Percentiles rank a stretch among this genome's conserved stretches.
phyloP scores from a whole-genome alignment of 352 stramenopile species.

The Saprolegnia diclina region DNA sequence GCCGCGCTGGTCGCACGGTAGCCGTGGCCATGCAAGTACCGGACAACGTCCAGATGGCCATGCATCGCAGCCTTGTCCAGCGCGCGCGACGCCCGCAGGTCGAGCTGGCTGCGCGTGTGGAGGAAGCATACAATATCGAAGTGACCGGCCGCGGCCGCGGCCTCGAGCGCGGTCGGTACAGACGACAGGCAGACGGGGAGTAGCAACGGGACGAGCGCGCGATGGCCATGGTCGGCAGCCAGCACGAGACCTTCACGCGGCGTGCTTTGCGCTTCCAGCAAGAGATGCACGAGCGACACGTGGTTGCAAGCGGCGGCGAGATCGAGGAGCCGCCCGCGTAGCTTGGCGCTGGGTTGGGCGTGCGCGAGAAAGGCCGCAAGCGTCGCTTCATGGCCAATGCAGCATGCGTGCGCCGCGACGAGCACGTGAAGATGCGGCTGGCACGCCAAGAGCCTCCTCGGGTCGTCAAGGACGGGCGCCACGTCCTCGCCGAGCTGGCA shows the following conservation, averaged over 20 bases:
- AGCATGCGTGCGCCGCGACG: background rate
- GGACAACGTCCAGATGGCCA: constrained; percentile 12
- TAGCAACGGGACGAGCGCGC: background rate
- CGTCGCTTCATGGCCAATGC: background rate
- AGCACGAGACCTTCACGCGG: background rate
- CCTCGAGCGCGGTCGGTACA: background rate
- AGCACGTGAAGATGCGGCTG: background rate
- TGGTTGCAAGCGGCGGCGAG: background rate
- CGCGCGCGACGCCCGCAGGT: background rate
- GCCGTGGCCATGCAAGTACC: background rate
- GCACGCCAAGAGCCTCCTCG: background rate
- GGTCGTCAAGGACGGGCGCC: too few relatives aligned
- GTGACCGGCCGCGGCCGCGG: background rate
- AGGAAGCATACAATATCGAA: constrained; percentile 13
- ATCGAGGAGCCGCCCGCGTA: background rate
- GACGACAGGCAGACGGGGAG: background rate
- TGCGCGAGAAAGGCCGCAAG: background rate
- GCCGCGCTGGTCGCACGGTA: background rate
- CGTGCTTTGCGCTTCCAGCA: background rate
- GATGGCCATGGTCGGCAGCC: background rate
- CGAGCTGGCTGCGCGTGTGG: background rate
- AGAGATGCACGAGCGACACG: background rate
- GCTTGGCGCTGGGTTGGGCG: background rate
- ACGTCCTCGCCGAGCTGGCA: background rate
- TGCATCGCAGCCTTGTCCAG: background rate